Evolutionary conservation across 345 rosid genomes (phyloP), one percentile per base, ranked within the genome.

Genomic region (Bruguiera parviflora): DNA sequence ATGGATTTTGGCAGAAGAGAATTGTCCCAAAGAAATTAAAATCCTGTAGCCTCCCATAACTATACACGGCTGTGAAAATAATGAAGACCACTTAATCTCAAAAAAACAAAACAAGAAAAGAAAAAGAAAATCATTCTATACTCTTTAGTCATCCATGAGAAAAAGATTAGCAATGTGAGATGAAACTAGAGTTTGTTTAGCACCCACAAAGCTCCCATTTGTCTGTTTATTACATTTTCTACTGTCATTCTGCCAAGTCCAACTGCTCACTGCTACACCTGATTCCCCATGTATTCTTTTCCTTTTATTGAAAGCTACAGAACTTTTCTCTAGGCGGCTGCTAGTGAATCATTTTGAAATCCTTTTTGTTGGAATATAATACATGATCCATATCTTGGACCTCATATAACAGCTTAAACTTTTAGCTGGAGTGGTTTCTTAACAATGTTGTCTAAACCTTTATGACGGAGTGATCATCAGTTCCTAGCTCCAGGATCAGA

Each of bases 261-360:
- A 73, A 71, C 71, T 43, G 53, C 51, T 49, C 68, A 79, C 79
- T 33, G 73, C 64, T 46, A 68, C 57, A 67, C 65, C 66, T 73
- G 79, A 79, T 63, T 74, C 78, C 78, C 71, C 69, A 49, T 60
- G 58, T 67, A 27, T 62, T 77, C 64, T 63, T 24, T 58, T 22
- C 32, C 10, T 71, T 65, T 65, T 52, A 31, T 25, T 56, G 72
- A 65, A 37, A 71, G 67, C 60, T 61, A 73, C 74, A 62, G 69
- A 68, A 71, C 31, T 69, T 33, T 58, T 19, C 33, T 46, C 32
- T 61, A 18, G 55, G 35, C 21, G 27, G 47, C 22, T 60, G 62
- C 27, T 56, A n/a, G 29, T 20, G 61, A 58, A 66, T 33, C 28
- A 65, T 51, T 31, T 58, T 39, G 8, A 27, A 59, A 18, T 67